These are phyloP conservation scores for Chamaecyparis obtusa DNA, from an alignment of 75 land plant genomes.

Conservation along the genomic window DNA sequence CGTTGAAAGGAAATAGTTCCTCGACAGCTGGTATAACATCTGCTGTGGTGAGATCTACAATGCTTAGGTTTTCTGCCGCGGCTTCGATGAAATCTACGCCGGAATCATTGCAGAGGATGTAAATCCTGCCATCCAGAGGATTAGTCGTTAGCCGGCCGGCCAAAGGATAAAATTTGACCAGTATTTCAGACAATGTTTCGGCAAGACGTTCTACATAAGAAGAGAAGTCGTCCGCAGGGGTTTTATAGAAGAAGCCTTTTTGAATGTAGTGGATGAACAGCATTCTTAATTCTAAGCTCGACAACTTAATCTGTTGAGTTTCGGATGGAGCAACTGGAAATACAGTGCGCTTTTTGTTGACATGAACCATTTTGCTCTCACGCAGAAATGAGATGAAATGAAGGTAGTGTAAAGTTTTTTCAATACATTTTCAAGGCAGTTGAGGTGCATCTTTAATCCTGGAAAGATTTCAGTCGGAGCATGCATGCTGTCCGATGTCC, in stretches of 20 bases:
- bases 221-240: background rate
- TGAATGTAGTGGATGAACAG: slow-evolving; percentile 41
- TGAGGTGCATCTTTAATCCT: too few relatives aligned
- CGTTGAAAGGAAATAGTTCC: slow-evolving; percentile 12
- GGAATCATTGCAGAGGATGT: slow-evolving; percentile 36
- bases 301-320: background rate
- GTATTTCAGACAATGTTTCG: slow-evolving; percentile 20
- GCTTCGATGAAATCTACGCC: slow-evolving; percentile 43
- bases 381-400: too few relatives aligned
- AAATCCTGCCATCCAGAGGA: slow-evolving; percentile 10
- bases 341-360: background rate
- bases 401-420: too few relatives aligned
- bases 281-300: slow-evolving; percentile 22
- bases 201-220: slow-evolving; percentile 11
- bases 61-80: slow-evolving; percentile 9
- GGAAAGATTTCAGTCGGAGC: too few relatives aligned
- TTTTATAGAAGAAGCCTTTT: slow-evolving; percentile 3
- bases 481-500: too few relatives aligned
- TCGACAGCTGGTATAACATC: slow-evolving; percentile 10
- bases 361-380: background rate
- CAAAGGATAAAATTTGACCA: slow-evolving; percentile 26
- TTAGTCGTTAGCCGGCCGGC: slow-evolving; percentile 14
- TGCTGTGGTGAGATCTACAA: slow-evolving; percentile 4
- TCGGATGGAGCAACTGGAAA: background rate
- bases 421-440: too few relatives aligned